phyloP scores from a whole-genome alignment of 1,284 basidiomycete species.

The Moesziomyces antarcticus region DNA sequence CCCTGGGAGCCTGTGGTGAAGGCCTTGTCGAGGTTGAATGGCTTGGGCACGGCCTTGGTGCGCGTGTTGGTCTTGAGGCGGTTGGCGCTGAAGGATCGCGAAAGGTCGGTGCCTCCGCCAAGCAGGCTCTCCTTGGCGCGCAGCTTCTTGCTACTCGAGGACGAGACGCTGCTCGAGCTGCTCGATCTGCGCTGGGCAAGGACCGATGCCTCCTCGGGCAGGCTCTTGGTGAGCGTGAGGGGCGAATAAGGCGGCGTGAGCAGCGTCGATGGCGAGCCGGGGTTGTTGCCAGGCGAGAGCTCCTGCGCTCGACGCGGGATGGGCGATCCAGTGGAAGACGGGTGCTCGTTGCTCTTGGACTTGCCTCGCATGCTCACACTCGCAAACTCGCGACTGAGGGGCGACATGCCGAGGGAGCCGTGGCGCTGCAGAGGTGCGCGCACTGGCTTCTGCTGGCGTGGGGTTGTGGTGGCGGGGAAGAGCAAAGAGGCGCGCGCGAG shows the following conservation, averaged over 20 bases:
- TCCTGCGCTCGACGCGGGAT: slow-evolving; percentile 34
- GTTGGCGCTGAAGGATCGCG: slow-evolving; percentile 49
- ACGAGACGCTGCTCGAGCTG: slow-evolving; percentile 41
- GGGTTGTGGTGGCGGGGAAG: slow-evolving; percentile 21
- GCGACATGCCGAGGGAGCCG: slow-evolving; percentile 56
- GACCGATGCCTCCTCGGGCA: slow-evolving; percentile 32
- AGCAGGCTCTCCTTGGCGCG: slow-evolving; percentile 44
- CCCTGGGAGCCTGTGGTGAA: slow-evolving; percentile 21
- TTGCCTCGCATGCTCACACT: slow-evolving; percentile 51
- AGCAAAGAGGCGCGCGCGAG: slow-evolving; percentile 16
- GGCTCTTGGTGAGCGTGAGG: slow-evolving; percentile 26
- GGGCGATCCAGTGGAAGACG: slow-evolving; percentile 28
- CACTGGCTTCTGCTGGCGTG: slow-evolving; percentile 23
- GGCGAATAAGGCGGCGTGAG: slow-evolving; percentile 57
- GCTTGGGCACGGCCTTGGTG: slow-evolving; percentile 46
- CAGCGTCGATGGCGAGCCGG: slow-evolving; percentile 39
- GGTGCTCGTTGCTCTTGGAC: slow-evolving; percentile 44
- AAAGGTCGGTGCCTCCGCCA: slow-evolving; percentile 38
- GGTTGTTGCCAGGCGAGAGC: slow-evolving; percentile 18
- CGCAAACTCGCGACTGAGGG: slow-evolving; percentile 51
- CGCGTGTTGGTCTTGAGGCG: slow-evolving; percentile 37
- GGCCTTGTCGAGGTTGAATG: slow-evolving; percentile 45
- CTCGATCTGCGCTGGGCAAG: slow-evolving; percentile 33
- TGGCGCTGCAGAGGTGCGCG: slow-evolving; percentile 43
- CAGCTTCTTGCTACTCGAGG: slow-evolving; percentile 41